A percentile compares a stretch with the other conserved stretches of the same genome.
Conservation (phyloP, 257 asterid genomes). For the Datura wrightii region DNA sequence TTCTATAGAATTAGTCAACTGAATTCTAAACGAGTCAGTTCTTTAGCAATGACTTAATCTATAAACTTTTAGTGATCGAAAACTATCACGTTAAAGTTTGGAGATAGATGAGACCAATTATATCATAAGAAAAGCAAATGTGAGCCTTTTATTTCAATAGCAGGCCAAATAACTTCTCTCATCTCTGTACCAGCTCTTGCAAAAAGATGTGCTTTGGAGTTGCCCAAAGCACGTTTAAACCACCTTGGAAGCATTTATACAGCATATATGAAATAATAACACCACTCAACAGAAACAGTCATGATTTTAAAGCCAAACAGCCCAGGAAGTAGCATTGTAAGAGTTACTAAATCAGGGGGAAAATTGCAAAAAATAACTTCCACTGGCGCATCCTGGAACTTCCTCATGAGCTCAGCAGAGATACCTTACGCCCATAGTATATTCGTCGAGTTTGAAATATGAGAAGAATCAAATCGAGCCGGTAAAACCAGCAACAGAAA, state of each 20-base stretch:
- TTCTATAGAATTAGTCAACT: no score
- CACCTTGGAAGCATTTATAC: not conserved
- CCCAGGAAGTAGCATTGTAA: not conserved
- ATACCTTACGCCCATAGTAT: not conserved
- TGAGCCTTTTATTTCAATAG: not conserved
- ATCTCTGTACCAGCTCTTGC: not conserved
- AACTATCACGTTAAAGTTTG: not conserved
- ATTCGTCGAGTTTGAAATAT: not conserved
- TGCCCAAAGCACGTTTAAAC: not conserved
- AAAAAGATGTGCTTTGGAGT: no score
- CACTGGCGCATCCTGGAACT: not conserved
- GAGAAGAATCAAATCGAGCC: not conserved
- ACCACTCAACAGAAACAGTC: not conserved
- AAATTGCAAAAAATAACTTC: not conserved
- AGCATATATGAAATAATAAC: not conserved
- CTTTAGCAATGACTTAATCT: no score
- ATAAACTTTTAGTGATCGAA: not conserved
- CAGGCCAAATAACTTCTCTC: no score
- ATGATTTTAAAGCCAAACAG: not conserved
- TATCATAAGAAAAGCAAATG: constrained; percentile 21
- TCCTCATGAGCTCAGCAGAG: not conserved
- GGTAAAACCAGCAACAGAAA: not conserved
- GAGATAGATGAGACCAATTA: constrained; percentile 24
- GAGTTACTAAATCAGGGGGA: not conserved
- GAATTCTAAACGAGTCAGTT: not conserved